phyloP scores from a whole-genome alignment of 2,329 filamentous ascomycete genomes.

The Penicillium rolfsii region DNA sequence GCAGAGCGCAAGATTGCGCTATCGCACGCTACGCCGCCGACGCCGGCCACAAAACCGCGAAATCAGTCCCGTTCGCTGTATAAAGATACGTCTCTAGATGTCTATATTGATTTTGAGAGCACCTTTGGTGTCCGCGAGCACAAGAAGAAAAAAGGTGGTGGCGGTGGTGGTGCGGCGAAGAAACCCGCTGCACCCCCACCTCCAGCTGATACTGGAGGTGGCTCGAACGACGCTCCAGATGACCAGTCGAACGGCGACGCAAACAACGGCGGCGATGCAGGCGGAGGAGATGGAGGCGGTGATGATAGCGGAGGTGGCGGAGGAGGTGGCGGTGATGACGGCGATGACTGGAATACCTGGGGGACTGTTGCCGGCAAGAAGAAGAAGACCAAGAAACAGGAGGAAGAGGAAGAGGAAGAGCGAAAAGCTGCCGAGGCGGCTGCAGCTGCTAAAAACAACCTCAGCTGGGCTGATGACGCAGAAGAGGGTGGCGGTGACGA shows the following conservation, averaged over 20 bases:
- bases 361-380: constrained; percentile 32
- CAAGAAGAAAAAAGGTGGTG: constrained; percentile 37
- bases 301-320: constrained; percentile 37
- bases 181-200: constrained; percentile 21
- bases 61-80: constrained; percentile 11
- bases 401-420: constrained; percentile 41
- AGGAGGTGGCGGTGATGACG: constrained; percentile 47
- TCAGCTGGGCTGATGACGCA: constrained; percentile 52
- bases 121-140: constrained; percentile 38
- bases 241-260: constrained; percentile 35
- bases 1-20: constrained; percentile 29
- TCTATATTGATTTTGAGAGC: constrained; percentile 32
- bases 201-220: constrained; percentile 21
- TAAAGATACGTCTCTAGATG: constrained; percentile 15
- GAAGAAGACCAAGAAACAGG: constrained; percentile 37
- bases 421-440: constrained; percentile 37
- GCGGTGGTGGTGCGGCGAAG: constrained; percentile 20
- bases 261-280: constrained; percentile 46
- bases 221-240: constrained; percentile 37
- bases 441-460: constrained; percentile 30
- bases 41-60: constrained; percentile 9
- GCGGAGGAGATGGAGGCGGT: constrained; percentile 39
- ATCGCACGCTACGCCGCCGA: constrained; percentile 13
- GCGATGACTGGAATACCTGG: constrained; percentile 44
- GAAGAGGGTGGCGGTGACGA: constrained; percentile 52